These are phyloP conservation scores for Phytopythium mirpurense DNA, from an alignment of 352 stramenopile species.

Conservation along the genomic window DNA sequence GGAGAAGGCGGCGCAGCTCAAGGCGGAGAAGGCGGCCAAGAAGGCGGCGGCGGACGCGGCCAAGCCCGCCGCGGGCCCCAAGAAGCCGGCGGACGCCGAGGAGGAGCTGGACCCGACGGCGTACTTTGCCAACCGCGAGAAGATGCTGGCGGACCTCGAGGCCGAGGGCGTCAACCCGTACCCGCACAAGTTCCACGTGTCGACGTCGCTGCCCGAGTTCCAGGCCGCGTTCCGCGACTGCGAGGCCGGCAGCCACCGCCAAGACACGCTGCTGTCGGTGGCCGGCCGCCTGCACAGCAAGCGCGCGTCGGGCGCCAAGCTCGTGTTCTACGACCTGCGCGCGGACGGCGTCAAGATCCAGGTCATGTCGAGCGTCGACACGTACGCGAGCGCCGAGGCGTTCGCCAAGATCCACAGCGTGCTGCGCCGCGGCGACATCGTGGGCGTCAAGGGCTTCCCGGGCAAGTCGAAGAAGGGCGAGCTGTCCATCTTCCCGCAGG, in stretches of 20 bases:
- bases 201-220: constrained; percentile 93
- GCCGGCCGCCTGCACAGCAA: constrained; percentile 95
- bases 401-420: constrained; percentile 85
- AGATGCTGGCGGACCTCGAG: constrained; percentile 87
- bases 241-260: constrained; percentile 79
- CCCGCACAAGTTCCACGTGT: constrained; percentile 98
- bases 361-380: constrained; percentile 92
- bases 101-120: constrained; percentile 97
- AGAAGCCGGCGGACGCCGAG: constrained; percentile 85
- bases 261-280: constrained; percentile 86
- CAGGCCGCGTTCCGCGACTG: constrained; percentile 76
- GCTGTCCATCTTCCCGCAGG: constrained; percentile 94
- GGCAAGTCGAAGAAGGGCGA: constrained; percentile 98
- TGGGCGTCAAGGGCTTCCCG: constrained; percentile 92
- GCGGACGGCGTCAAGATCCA: constrained; percentile 95
- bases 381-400: constrained; percentile 47
- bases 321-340: constrained; percentile 98
- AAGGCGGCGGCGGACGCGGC: constrained; percentile 86
- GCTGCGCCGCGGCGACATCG: constrained; percentile 95
- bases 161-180: constrained; percentile 93
- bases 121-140: constrained; percentile 97
- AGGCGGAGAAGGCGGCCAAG: constrained; percentile 68
- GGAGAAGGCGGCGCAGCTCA: constrained; percentile 91
- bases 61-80: constrained; percentile 41
- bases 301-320: constrained; percentile 92